These are phyloP conservation scores for Phytopythium sindhum DNA, from an alignment of 352 stramenopile genomes.

Conservation along the genomic window DNA sequence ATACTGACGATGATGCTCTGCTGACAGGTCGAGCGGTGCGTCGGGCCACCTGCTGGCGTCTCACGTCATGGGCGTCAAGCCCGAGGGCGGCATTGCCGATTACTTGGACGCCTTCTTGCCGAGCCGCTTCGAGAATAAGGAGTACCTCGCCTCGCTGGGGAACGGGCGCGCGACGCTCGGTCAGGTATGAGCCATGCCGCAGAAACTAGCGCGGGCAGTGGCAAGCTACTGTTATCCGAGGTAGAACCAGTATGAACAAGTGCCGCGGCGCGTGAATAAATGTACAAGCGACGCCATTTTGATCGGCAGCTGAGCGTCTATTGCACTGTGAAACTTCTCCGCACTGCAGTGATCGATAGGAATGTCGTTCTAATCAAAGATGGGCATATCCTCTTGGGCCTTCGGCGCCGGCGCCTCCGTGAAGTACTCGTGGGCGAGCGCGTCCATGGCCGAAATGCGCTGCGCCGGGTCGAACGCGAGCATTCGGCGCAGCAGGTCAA, in stretches of 20 bases:
- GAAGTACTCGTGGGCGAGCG: slow-evolving; percentile 83
- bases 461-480: slow-evolving; percentile 67
- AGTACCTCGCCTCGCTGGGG: slow-evolving; percentile 56
- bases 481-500: slow-evolving; percentile 64
- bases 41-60: slow-evolving; percentile 61
- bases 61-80: slow-evolving; percentile 55
- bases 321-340: background rate
- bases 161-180: slow-evolving; percentile 40
- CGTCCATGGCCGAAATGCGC: slow-evolving; percentile 77
- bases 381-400: slow-evolving; percentile 73
- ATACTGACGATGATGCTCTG: background rate
- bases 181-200: slow-evolving; percentile 44
- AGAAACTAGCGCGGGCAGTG: background rate
- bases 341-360: background rate
- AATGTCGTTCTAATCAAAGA: slow-evolving; percentile 25
- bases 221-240: background rate
- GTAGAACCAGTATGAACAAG: background rate
- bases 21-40: slow-evolving; percentile 54
- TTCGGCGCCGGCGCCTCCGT: slow-evolving; percentile 62
- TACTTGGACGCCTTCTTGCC: slow-evolving; percentile 56
- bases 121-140: slow-evolving; percentile 54
- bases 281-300: background rate
- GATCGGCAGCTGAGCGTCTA: background rate
- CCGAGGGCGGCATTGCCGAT: slow-evolving; percentile 38
- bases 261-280: background rate